Conservation (phyloP, 495 filamentous ascomycete species). For the Melanomma pulvis-pyrius region DNA sequence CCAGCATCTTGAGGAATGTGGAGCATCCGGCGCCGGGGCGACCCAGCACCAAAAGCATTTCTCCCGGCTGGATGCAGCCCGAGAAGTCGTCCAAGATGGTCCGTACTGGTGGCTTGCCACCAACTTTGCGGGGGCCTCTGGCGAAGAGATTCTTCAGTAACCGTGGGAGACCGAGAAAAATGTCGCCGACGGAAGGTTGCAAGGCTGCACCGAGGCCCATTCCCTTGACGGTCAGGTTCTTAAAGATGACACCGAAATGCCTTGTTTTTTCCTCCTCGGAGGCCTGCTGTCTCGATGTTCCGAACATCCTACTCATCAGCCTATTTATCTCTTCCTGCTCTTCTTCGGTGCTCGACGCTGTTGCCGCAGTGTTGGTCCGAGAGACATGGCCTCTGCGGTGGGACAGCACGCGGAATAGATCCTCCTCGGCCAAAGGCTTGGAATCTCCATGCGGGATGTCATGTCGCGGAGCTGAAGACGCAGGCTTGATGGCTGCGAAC, state of each 20-base stretch:
- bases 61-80: slow-evolving; percentile 52
- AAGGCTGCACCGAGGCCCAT: slow-evolving; percentile 67
- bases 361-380: slow-evolving; percentile 29
- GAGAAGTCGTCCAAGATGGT: slow-evolving; percentile 68
- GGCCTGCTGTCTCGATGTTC: slow-evolving; percentile 58
- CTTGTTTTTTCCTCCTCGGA: slow-evolving; percentile 67
- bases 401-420: slow-evolving; percentile 56
- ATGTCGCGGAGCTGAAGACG: slow-evolving; percentile 11
- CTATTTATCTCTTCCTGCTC: slow-evolving; percentile 61
- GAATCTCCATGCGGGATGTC: slow-evolving; percentile 9
- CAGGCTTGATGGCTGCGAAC: slow-evolving; percentile 28
- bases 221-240: slow-evolving; percentile 62
- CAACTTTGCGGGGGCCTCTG: slow-evolving; percentile 48
- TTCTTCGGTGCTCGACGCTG: slow-evolving; percentile 47
- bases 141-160: slow-evolving; percentile 51
- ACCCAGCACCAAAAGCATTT: slow-evolving; percentile 69
- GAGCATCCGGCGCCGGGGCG: slow-evolving; percentile 73
- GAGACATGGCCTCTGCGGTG: slow-evolving; percentile 49
- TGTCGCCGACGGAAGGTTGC: slow-evolving; percentile 65
- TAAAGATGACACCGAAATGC: slow-evolving; percentile 46
- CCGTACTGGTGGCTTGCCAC: slow-evolving; percentile 56
- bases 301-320: slow-evolving; percentile 69
- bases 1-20: slow-evolving; percentile 70
- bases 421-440: slow-evolving; percentile 50
- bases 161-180: slow-evolving; percentile 61